phyloP scores from a whole-genome alignment of 345 rosid species.

The Jatropha curcas region DNA sequence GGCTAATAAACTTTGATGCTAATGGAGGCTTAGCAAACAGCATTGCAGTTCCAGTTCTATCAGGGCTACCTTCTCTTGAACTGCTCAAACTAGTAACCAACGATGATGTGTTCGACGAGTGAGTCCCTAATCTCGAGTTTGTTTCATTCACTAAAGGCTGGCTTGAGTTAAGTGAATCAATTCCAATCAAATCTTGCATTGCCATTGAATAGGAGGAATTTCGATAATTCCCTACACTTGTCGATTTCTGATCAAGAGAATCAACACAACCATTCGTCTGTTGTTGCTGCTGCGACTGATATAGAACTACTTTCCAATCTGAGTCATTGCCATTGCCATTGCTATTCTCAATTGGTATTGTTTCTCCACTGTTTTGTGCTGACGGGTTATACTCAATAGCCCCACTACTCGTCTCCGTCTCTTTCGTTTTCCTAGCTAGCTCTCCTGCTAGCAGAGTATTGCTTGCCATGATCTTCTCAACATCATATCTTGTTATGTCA shows the following conservation, averaged over 20 bases:
- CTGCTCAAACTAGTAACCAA: constrained; percentile 64
- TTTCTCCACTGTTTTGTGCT: constrained; percentile 15
- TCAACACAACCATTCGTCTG: constrained; percentile 27
- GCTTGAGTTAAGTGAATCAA: constrained; percentile 38
- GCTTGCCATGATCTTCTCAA: constrained; percentile 74
- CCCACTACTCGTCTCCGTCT: constrained; percentile 22
- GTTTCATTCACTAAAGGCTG: constrained; percentile 39
- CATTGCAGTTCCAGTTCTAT: constrained; percentile 41
- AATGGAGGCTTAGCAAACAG: constrained; percentile 52
- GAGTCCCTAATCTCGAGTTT: constrained; percentile 25
- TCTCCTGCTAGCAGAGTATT: constrained; percentile 72
- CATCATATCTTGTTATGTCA: constrained; percentile 69
- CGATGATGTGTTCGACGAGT: constrained; percentile 56
- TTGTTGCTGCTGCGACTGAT: constrained; percentile 33
- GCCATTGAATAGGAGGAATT: constrained; percentile 37
- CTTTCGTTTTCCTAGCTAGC: constrained; percentile 59
- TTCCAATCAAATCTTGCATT: constrained; percentile 45
- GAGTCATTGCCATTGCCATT: constrained; percentile 30
- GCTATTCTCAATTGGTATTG: constrained; percentile 18
- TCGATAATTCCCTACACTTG: constrained; percentile 25
- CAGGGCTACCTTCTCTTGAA: constrained; percentile 70
- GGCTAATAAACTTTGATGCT: constrained; percentile 51
- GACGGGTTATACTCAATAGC: constrained; percentile 26
- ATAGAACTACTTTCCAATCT: constrained; percentile 49
- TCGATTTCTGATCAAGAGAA: constrained; percentile 37